Evolutionary conservation across 169 alveolate genomes (phyloP), one percentile per base, ranked within the genome.

Genomic region (Eimeria brunetti): DNA sequence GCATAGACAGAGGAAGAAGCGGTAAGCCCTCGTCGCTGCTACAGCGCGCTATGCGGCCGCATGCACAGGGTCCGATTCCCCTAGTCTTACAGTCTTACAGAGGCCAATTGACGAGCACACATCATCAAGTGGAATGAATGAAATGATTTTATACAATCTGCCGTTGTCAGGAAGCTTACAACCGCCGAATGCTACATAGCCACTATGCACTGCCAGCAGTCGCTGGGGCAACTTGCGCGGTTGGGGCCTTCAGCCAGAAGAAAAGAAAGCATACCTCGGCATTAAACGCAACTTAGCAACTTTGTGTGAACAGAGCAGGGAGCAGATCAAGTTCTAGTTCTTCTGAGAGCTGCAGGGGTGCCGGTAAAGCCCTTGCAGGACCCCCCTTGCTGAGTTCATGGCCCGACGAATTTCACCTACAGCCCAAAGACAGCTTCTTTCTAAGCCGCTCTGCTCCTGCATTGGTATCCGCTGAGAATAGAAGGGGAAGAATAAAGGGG

Each of bases 191-290:
- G 53, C 44, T 78, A 49, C 46, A 0, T 22, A 51, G 88, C 49
- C 20, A 67, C 67, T 78, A 76, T 78, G 88, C 62, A 46, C n/a
- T 46, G 44, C 12, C 88, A 78, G n/a, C 44, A 27, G 88, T 33
- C 22, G 58, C 51, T 27, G 64, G 41, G 67, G 88, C 36, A 78
- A 78, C 88, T 49, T 51, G 41, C 64, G 46, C 44, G 88, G 88
- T 27, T 44, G 85, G 88, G 88, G 41, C 88, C 67, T n/a, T 24
- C 67, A 78, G 33, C 64, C 67, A 46, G 67, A 2, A 8, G 46
- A 78, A 30, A 46, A 51, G 2, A 30, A 44, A 46, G 44, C 16
- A 11, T 24, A 46, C n/a, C 38, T 16, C 51, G 2, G 83, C 53
- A 73, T 38, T 20, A 73, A 69, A 18, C 16, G 83, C 53, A 69